Base-by-base conservation (phyloP, 2,329 filamentous ascomycete species). In the Alternaria panax region DNA sequence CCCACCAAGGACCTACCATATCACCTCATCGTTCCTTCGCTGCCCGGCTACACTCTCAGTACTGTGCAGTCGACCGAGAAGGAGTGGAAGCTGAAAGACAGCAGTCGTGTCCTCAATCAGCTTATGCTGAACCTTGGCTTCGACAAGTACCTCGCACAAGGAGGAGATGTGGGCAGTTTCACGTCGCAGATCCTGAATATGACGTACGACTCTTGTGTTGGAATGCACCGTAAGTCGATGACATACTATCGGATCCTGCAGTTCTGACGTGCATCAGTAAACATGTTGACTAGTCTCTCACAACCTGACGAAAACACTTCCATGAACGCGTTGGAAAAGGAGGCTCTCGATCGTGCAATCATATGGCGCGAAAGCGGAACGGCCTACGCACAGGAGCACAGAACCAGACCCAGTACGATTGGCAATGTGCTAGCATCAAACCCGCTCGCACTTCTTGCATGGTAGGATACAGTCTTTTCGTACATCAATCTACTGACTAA, bases 81-180 rank as follows among this genome's bases (percentile, higher is more conserved):
- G 20, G 73, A 86, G 55, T 86, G 81, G 63, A 72, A 65, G 0
- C 54, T 78, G 2, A 52, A 74, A 1, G 79, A 82, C 46, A 77
- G 73, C 27, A 78, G 83, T 0, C 69, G 75, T 1, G 70, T 85
- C n/a, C 75, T 87, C 51, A 77, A 88, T 70, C 75, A 80, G 28
- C 65, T 88, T 16, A 87, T 88, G 84, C 57, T 81, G 4, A 79
- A 79, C 0, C 79, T 88, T 0, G 86, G 86, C 0, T 87, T 88
- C 57, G 59, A 69, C 1, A 83, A 82, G 2, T 88, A 88, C 59
- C 70, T 87, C 12, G 80, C 79, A 0, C 86, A 88, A 66, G 87
- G 87, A 5, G 87, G 86, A 9, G 87, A 89, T 66, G 73, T 88
- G 1, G 84, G 85, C 0, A 81, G 79, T 54, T 76, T 80, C 28